Percentiles rank a stretch among this genome's conserved stretches.
Conservation (phyloP, 2,329 filamentous ascomycete species). For the Pseudocercospora musae region DNA sequence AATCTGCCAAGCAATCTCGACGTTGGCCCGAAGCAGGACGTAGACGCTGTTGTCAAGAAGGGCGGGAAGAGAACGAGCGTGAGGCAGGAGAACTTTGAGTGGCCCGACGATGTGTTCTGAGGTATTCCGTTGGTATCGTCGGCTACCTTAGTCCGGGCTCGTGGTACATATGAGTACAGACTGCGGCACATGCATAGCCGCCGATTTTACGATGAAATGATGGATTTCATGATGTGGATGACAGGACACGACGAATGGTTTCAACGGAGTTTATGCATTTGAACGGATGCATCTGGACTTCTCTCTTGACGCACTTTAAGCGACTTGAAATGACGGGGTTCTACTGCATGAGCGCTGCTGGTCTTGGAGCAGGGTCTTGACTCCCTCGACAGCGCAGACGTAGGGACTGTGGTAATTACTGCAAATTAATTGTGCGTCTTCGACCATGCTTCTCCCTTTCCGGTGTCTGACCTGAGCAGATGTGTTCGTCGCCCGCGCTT, state of each 20-base stretch:
- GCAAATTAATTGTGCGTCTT: neutral
- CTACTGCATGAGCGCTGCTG: too few relatives aligned
- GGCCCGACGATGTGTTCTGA: slow-evolving; percentile 17
- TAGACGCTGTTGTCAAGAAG: slow-evolving; percentile 3
- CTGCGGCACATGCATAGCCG: neutral
- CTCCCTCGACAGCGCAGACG: neutral
- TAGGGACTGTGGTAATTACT: neutral
- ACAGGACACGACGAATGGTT: neutral
- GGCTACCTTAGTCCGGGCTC: neutral
- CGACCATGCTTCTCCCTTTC: neutral
- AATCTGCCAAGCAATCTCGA: slow-evolving; percentile 17
- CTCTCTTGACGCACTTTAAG: neutral
- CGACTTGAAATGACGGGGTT: neutral
- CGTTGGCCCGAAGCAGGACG: slow-evolving; percentile 14
- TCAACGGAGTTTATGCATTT: neutral
- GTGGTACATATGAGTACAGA: slow-evolving; percentile 3
- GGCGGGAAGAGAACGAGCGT: slow-evolving; percentile 3
- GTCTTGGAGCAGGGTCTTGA: neutral
- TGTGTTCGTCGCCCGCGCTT: neutral
- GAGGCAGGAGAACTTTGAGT: slow-evolving; percentile 9
- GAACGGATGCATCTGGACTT: neutral
- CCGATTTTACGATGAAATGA: neutral
- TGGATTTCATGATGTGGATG: slow-evolving; percentile 1
- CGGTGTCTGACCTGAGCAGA: neutral
- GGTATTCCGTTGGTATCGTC: neutral